These are phyloP conservation scores for Tulasnella sp. DNA, from an alignment of 768 basidiomycete genomes.

Conservation along the genomic window DNA sequence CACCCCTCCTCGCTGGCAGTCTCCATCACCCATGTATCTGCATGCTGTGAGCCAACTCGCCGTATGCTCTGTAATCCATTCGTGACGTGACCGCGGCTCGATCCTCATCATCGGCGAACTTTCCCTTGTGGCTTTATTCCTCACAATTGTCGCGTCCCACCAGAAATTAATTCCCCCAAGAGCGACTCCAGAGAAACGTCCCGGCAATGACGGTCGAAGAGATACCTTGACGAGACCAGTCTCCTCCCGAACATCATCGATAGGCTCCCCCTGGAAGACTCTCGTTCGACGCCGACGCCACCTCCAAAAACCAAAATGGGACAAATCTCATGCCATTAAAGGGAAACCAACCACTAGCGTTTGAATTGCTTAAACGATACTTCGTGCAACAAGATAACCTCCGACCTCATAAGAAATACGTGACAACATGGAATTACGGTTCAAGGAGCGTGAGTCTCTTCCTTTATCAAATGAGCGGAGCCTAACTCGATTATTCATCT, in stretches of 20 bases:
- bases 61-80: too few relatives aligned
- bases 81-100: neutral
- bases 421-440: slow-evolving; percentile 3
- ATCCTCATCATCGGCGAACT: neutral
- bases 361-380: too few relatives aligned
- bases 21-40: too few relatives aligned
- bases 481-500: neutral
- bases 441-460: neutral
- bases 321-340: neutral
- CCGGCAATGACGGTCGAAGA: neutral
- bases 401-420: neutral
- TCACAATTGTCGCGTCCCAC: neutral
- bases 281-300: neutral
- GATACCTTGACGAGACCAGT: neutral
- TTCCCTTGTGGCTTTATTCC: neutral
- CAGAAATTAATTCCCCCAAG: neutral
- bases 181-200: too few relatives aligned
- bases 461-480: too few relatives aligned
- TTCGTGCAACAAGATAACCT: neutral
- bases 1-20: too few relatives aligned
- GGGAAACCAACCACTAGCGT: neutral
- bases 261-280: neutral
- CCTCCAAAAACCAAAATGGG: neutral
- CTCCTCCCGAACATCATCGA: too few relatives aligned
- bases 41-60: too few relatives aligned